Evolutionary conservation across 176 grass and related monocot species (phyloP).

Genomic region (Zoysia japonica): DNA sequence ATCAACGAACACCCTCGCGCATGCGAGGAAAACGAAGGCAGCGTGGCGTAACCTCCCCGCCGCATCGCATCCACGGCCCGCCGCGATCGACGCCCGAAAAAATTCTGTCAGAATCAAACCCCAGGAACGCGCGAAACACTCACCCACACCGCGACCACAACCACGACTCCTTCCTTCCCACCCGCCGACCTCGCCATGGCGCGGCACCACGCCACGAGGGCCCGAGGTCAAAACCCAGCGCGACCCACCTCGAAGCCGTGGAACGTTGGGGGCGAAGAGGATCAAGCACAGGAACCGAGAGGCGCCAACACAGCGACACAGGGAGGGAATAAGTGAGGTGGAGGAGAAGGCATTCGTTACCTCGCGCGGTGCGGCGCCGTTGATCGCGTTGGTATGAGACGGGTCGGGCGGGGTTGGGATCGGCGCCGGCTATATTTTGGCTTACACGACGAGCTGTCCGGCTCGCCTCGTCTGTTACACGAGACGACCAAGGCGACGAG

Average conservation of each 20-base stretch:
- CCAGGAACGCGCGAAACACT: neutral
- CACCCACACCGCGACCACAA: neutral
- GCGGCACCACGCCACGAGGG: neutral
- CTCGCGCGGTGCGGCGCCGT: slow-evolving; percentile 27
- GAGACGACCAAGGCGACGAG: slow-evolving; percentile 6
- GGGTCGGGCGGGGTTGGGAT: slow-evolving; percentile 29
- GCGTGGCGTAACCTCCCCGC: neutral
- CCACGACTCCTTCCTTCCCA: neutral
- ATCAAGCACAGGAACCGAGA: slow-evolving; percentile 6
- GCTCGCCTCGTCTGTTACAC: slow-evolving; percentile 1
- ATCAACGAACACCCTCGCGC: slow-evolving; percentile 6
- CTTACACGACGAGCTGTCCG: slow-evolving; percentile 17
- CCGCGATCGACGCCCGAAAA: slow-evolving; percentile 14
- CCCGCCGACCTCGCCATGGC: slow-evolving; percentile 4
- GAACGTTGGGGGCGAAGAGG: neutral
- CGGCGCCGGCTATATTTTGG: slow-evolving; percentile 41
- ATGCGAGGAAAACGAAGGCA: neutral
- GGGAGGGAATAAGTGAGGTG: neutral
- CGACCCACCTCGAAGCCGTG: neutral
- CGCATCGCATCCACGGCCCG: slow-evolving; percentile 24
- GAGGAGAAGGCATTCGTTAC: slow-evolving; percentile 37
- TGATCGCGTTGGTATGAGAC: slow-evolving; percentile 9
- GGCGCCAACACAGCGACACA: neutral
- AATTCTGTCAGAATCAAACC: neutral
- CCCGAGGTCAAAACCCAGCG: slow-evolving; percentile 12